Evolutionary conservation across 2,329 filamentous ascomycete species (phyloP).

Genomic region (Nemania sp.): DNA sequence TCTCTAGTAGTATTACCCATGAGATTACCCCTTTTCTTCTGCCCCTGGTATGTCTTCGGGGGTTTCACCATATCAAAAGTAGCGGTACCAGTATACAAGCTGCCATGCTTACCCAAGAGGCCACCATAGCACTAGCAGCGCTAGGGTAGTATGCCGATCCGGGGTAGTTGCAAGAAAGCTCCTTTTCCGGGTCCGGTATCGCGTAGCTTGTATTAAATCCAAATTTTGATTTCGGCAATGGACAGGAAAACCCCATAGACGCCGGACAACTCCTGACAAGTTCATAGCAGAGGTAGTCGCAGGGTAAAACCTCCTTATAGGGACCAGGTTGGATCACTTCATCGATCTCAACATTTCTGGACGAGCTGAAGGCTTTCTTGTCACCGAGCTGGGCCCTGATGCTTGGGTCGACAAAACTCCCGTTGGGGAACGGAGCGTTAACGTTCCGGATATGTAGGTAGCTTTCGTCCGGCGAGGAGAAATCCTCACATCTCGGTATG

Average conservation of each 20-base stretch:
- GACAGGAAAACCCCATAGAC: constrained; percentile 80
- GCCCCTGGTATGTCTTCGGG: not conserved
- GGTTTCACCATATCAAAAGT: constrained; percentile 35
- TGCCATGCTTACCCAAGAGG: constrained; percentile 45
- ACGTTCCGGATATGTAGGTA: constrained; percentile 79
- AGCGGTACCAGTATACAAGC: constrained; percentile 33
- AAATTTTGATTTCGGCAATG: constrained; percentile 55
- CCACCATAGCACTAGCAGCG: constrained; percentile 47
- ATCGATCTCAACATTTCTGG: constrained; percentile 81
- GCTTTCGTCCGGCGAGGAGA: constrained; percentile 61
- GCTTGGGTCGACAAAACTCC: constrained; percentile 62
- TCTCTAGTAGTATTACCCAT: constrained; percentile 25
- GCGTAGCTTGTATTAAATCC: constrained; percentile 64
- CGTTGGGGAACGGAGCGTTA: constrained; percentile 76
- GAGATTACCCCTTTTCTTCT: constrained; percentile 18
- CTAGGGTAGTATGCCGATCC: constrained; percentile 67
- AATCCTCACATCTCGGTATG: constrained; percentile 93
- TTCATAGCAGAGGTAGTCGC: constrained; percentile 86
- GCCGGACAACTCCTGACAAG: constrained; percentile 88
- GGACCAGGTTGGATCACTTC: constrained; percentile 79
- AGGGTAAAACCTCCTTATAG: constrained; percentile 93
- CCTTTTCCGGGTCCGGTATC: constrained; percentile 42
- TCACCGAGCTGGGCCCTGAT: constrained; percentile 46
- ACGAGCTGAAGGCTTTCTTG: constrained; percentile 62
- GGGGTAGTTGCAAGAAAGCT: constrained; percentile 69